These are phyloP conservation scores for Taphrina populina DNA, from an alignment of 1,139 yeast species.

Conservation along the genomic window DNA sequence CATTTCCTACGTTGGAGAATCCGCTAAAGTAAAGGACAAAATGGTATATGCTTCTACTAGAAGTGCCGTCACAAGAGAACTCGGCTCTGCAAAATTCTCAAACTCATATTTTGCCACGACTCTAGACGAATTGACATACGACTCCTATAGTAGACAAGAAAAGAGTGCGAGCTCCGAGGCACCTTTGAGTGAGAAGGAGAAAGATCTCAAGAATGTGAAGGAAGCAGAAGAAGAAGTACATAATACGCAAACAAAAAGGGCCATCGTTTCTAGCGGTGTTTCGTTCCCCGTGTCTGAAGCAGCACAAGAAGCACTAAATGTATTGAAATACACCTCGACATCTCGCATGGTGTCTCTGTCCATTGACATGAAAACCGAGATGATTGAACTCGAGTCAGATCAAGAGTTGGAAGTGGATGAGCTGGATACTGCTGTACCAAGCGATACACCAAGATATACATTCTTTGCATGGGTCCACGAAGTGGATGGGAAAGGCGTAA, in stretches of 20 bases:
- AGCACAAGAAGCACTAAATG: slow-evolving; percentile 28
- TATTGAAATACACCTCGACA: slow-evolving; percentile 10
- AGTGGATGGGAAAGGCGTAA: slow-evolving; percentile 14
- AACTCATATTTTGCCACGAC: slow-evolving; percentile 59
- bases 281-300: not conserved
- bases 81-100: slow-evolving; percentile 65
- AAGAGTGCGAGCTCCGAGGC: slow-evolving; percentile 48
- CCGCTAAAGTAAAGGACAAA: slow-evolving; percentile 75
- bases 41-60: slow-evolving; percentile 94
- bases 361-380: slow-evolving; percentile 45
- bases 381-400: slow-evolving; percentile 40
- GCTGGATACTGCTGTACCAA: slow-evolving; percentile 44
- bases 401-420: slow-evolving; percentile 42
- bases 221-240: slow-evolving; percentile 43
- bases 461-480: slow-evolving; percentile 46
- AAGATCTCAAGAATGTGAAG: slow-evolving; percentile 51
- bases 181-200: slow-evolving; percentile 65
- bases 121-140: slow-evolving; percentile 56
- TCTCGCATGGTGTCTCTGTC: slow-evolving; percentile 40
- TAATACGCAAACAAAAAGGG: slow-evolving; percentile 35
- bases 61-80: slow-evolving; percentile 65
- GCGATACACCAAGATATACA: slow-evolving; percentile 58
- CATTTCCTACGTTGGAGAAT: slow-evolving; percentile 82
- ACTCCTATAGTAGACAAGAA: slow-evolving; percentile 51
- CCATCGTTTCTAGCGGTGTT: slow-evolving; percentile 37